Evolutionary conservation across 129 eudicot species (phyloP), one percentile per base, ranked within the genome.

Genomic region (Centrapalus pauciflorus): DNA sequence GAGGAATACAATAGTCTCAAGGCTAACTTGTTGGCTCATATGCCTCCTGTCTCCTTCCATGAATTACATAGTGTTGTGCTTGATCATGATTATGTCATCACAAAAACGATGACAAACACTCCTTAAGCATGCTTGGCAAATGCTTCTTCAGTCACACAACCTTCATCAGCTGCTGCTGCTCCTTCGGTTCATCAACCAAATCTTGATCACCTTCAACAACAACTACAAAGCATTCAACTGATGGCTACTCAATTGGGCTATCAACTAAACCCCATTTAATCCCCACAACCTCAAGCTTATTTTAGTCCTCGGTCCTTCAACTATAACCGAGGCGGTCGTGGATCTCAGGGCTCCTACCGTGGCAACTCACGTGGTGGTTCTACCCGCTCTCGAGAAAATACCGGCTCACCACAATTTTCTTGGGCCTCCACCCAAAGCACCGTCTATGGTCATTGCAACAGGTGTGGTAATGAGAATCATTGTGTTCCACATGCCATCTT

Each of bases 351-450:
- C 13, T 40, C 2, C 13, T 40, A 14, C 13, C 33, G 67, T 21
- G 67, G 67, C 11, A 37, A 24, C 34, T 37, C 67, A 0, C 35
- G n/a, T 5, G 32, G 10, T 7, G 32, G 30, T 10, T 2, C 1
- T 4, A 24, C 24, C 13, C 20, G 13, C 14, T 2, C 48, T 40
- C 16, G 16, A 17, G 16, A 40, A 10, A 10, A 4, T 17, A 40
- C 11, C 14, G 21, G 50, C 50, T n/a, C 50, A 1, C 2, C 23
- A 4, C 35, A 62, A 1, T 62, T 25, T 7, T 26, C 23, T 2
- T 62, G 68, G 33, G 68, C 54, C 5, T 62, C 68, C 3, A 40
- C 54, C 3, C 37, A 62, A 40, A 62, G 40, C 24, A 40, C 25
- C 5, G 7, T 62, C 0, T 62, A 62, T 62, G 67, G 52, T 5